Conservation (phyloP, 768 basidiomycete genomes). For the Russula virescens region DNA sequence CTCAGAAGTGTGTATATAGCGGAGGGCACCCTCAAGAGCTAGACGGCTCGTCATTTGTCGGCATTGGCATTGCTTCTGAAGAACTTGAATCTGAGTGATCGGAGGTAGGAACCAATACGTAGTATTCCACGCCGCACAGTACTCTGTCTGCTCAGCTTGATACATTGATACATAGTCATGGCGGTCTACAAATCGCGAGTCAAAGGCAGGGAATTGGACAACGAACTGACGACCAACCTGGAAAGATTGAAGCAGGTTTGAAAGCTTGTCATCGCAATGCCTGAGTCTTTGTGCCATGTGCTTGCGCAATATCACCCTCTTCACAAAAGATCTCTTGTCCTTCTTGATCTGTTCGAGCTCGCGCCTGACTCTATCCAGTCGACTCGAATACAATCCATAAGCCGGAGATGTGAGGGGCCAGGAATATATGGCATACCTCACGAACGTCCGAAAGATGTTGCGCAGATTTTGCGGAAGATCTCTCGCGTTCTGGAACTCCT, state of each 20-base stretch:
- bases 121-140: no score
- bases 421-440: background rate
- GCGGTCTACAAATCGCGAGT: background rate
- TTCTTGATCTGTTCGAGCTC: background rate
- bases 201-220: background rate
- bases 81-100: no score
- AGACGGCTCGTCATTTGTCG: no score
- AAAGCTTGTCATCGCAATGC: background rate
- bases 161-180: background rate
- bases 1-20: no score
- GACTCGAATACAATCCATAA: background rate
- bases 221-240: background rate
- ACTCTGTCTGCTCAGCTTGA: no score
- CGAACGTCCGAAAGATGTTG: background rate
- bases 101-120: no score
- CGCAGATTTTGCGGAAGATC: background rate
- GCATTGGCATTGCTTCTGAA: no score
- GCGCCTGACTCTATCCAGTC: background rate
- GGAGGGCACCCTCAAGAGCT: no score
- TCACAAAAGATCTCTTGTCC: background rate
- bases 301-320: background rate
- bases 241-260: background rate
- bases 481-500: background rate
- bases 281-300: background rate
- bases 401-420: background rate